phyloP scores from a whole-genome alignment of 2,329 filamentous ascomycete species.

The Aspergillus clavatus region DNA sequence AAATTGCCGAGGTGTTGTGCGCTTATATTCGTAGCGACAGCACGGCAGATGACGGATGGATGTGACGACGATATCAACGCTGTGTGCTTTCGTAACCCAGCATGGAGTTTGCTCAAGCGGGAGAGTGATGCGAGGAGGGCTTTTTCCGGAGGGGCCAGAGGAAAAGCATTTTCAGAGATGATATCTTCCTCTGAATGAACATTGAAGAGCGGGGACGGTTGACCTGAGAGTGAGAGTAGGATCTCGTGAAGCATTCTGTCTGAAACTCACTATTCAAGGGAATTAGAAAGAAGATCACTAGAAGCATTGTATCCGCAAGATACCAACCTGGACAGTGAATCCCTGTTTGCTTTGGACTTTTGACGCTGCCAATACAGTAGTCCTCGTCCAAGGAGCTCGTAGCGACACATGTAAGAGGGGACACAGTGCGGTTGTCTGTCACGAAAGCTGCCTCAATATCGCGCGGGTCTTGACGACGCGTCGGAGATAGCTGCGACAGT shows the following conservation, averaged over 20 bases:
- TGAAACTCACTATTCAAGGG: slow-evolving; percentile 14
- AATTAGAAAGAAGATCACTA: not conserved
- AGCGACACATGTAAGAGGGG: slow-evolving; percentile 41
- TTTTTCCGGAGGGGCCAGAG: slow-evolving; percentile 70
- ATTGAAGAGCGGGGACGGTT: slow-evolving; percentile 82
- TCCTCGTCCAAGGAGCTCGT: slow-evolving; percentile 41
- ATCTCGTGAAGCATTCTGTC: slow-evolving; percentile 91
- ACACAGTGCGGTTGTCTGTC: slow-evolving; percentile 2
- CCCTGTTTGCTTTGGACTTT: slow-evolving; percentile 21
- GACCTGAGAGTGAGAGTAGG: slow-evolving; percentile 89
- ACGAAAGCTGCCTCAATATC: not conserved
- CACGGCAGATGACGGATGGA: slow-evolving; percentile 76
- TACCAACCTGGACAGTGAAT: slow-evolving; percentile 24
- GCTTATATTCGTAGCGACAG: slow-evolving; percentile 73
- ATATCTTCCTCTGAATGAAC: slow-evolving; percentile 44
- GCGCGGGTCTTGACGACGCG: slow-evolving; percentile 9
- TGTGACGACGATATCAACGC: slow-evolving; percentile 65
- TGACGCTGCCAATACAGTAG: slow-evolving; percentile 40
- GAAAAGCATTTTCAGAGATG: slow-evolving; percentile 47
- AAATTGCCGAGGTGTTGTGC: slow-evolving; percentile 73
- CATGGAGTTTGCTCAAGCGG: slow-evolving; percentile 72
- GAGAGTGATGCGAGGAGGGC: slow-evolving; percentile 74
- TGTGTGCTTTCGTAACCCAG: slow-evolving; percentile 63
- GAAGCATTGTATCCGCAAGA: not conserved
- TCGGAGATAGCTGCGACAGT: slow-evolving; percentile 6